phyloP scores from a whole-genome alignment of 177 flowering plant genomes.

The Vitis hybrid region DNA sequence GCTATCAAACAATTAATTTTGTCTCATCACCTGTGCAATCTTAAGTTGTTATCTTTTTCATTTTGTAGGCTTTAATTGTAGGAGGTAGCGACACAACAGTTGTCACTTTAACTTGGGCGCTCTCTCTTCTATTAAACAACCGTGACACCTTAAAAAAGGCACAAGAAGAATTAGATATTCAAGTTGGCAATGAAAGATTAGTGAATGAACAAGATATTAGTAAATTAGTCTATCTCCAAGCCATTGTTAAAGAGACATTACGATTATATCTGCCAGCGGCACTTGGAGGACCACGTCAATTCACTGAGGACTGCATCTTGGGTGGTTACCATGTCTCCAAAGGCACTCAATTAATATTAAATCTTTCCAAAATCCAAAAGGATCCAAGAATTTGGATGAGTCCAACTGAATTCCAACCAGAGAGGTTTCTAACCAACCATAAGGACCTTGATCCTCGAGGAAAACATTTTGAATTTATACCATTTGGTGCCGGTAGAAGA shows the following conservation, averaged over 20 bases:
- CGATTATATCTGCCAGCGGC: neutral
- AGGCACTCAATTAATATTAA: neutral
- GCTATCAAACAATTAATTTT: no score
- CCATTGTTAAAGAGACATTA: slow-evolving; percentile 9
- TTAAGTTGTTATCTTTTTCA: no score
- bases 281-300: neutral
- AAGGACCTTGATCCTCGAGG: neutral
- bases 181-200: slow-evolving; percentile 4
- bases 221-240: neutral
- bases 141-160: slow-evolving; percentile 7
- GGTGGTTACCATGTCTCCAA: neutral
- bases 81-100: slow-evolving; percentile 8
- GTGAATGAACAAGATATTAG: neutral
- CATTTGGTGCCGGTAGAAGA: neutral
- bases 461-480: neutral
- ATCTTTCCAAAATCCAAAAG: neutral
- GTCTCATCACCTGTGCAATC: no score
- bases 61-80: slow-evolving; percentile 9
- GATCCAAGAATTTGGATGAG: neutral
- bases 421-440: neutral
- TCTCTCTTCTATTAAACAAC: slow-evolving; percentile 16
- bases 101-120: slow-evolving; percentile 16
- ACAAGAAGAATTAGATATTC: slow-evolving; percentile 12
- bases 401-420: neutral
- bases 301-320: neutral